Evolutionary conservation across 2,329 filamentous ascomycete genomes (phyloP).

Genomic region (Monilinia vaccinii-corymbosi): DNA sequence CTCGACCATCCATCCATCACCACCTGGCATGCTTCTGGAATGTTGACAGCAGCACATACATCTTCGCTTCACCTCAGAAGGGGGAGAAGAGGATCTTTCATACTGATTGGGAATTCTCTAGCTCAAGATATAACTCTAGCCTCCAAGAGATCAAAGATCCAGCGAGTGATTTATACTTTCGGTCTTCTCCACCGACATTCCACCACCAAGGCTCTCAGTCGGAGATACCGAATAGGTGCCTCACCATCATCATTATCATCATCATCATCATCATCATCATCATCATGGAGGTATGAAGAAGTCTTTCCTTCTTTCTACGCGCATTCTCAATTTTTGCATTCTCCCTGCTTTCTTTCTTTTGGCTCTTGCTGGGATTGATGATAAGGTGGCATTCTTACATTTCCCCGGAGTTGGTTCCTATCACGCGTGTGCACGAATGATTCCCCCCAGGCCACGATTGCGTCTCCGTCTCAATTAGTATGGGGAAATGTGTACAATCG

Average conservation of each 20-base stretch:
- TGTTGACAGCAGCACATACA: conserved; percentile 3
- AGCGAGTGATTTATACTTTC: background rate
- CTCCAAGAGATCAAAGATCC: background rate
- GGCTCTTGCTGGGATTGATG: background rate
- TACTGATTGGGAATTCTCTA: background rate
- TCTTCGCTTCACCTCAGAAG: background rate
- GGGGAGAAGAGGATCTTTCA: background rate
- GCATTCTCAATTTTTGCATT: background rate
- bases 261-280: background rate
- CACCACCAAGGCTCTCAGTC: background rate
- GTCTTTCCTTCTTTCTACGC: background rate
- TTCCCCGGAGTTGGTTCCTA: background rate
- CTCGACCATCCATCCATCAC: background rate
- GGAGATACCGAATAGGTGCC: background rate
- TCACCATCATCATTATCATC: background rate
- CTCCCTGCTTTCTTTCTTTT: background rate
- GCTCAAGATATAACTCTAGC: background rate
- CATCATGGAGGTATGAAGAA: conserved; percentile 18
- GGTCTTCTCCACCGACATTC: background rate
- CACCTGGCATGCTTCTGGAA: background rate
- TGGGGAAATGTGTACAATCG: background rate
- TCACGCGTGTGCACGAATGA: background rate
- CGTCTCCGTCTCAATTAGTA: background rate
- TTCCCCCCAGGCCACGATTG: background rate
- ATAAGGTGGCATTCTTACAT: background rate